Evolutionary conservation across 495 filamentous ascomycete genomes (phyloP).

Genomic region (Bombardia bombarda): DNA sequence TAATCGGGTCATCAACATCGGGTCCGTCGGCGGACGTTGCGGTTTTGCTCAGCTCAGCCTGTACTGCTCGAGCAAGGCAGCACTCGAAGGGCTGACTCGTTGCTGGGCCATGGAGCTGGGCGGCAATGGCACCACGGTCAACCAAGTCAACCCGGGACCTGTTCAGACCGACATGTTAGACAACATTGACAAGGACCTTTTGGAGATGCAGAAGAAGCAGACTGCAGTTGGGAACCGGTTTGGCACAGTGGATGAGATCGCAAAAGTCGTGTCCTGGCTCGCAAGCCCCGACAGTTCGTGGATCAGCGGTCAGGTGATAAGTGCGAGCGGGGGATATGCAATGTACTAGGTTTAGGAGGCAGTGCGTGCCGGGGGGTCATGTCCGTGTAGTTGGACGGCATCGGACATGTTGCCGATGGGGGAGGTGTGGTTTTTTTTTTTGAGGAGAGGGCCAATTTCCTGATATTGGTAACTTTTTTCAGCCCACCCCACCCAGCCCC

Average conservation of each 20-base stretch:
- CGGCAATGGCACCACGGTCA: conserved; percentile 52
- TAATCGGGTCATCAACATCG: conserved; percentile 47
- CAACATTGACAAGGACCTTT: conserved; percentile 42
- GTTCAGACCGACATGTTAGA: conserved; percentile 55
- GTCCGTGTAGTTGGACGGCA: background rate
- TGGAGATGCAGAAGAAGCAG: conserved; percentile 43
- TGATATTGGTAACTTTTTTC: too few species aligned
- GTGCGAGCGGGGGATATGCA: conserved; percentile 45
- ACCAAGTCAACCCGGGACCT: conserved; percentile 55
- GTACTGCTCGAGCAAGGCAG: conserved; percentile 56
- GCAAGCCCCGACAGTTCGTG: conserved; percentile 41
- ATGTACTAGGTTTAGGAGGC: conserved; percentile 10
- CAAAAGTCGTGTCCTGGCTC: conserved; percentile 46
- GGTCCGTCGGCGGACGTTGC: conserved; percentile 36
- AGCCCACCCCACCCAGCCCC: too few species aligned
- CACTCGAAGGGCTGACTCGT: conserved; percentile 60
- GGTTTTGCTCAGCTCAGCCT: conserved; percentile 32
- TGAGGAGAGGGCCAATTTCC: too few species aligned
- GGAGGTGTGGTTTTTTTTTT: too few species aligned
- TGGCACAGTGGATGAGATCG: conserved; percentile 54
- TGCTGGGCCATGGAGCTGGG: conserved; percentile 56
- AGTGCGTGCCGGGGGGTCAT: background rate
- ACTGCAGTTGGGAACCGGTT: conserved; percentile 44
- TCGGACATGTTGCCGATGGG: too few species aligned
- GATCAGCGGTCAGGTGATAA: conserved; percentile 54